Conservation (phyloP, 805 yeast species). For the Lachancea meyersii region DNA sequence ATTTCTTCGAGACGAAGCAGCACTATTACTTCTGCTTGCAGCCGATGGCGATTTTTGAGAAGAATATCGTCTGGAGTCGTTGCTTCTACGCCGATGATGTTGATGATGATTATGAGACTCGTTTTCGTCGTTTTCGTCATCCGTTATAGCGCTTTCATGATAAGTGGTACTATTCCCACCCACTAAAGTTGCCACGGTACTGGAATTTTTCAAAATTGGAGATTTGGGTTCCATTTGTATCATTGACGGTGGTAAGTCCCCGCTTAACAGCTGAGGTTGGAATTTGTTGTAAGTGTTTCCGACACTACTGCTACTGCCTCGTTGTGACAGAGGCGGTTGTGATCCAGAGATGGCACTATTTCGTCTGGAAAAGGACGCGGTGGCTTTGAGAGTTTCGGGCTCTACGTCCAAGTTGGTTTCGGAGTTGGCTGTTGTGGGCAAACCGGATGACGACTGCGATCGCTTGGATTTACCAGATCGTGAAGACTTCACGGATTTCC, state of each 20-base stretch:
- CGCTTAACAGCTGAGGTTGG: constrained; percentile 14
- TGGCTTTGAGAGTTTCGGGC: constrained; percentile 4
- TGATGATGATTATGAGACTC: constrained; percentile 11
- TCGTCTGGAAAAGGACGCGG: constrained; percentile 6
- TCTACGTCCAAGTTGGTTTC: background rate
- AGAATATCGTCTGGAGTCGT: constrained; percentile 7
- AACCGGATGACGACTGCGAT: constrained; percentile 6
- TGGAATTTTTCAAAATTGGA: constrained; percentile 53
- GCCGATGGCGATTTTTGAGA: constrained; percentile 22
- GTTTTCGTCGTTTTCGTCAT: constrained; percentile 26
- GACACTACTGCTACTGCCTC: constrained; percentile 9
- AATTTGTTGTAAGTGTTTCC: background rate
- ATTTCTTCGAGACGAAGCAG: constrained; percentile 7
- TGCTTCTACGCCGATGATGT: constrained; percentile 10
- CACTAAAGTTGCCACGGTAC: constrained; percentile 5
- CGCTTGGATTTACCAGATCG: constrained; percentile 33
- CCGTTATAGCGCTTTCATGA: constrained; percentile 29
- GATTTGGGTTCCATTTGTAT: constrained; percentile 62
- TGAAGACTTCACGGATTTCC: constrained; percentile 42
- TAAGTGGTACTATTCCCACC: constrained; percentile 13
- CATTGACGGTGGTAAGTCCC: constrained; percentile 61
- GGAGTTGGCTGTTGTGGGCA: background rate
- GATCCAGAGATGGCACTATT: constrained; percentile 4
- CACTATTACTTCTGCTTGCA: constrained; percentile 12
- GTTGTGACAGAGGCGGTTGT: constrained; percentile 11